Evolutionary conservation across 2,329 filamentous ascomycete genomes (phyloP).

Genomic region (Byssoonygena ceratinophila): DNA sequence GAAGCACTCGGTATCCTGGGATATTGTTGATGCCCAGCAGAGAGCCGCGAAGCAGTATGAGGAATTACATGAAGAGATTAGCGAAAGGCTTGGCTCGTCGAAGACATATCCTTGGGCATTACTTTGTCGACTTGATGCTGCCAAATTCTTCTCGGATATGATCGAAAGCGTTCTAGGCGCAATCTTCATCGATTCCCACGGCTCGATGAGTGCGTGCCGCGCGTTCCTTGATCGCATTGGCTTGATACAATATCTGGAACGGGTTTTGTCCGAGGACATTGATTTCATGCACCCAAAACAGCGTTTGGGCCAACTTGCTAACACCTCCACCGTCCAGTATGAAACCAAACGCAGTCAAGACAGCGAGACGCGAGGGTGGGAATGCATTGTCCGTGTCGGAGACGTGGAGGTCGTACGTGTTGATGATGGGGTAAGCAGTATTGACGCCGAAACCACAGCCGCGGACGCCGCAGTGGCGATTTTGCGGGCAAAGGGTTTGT

Average conservation of each 20-base stretch:
- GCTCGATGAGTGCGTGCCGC: slow-evolving; percentile 50
- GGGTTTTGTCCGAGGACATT: slow-evolving; percentile 49
- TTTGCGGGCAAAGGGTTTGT: slow-evolving; percentile 13
- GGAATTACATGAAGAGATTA: slow-evolving; percentile 41
- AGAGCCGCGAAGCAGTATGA: slow-evolving; percentile 39
- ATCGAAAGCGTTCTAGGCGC: slow-evolving; percentile 73
- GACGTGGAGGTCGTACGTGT: slow-evolving; percentile 39
- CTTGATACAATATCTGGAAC: slow-evolving; percentile 51
- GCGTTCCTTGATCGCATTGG: slow-evolving; percentile 53
- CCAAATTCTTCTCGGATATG: slow-evolving; percentile 75
- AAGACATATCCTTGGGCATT: slow-evolving; percentile 64
- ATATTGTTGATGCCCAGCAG: slow-evolving; percentile 42
- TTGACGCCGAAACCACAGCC: slow-evolving; percentile 48
- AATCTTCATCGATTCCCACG: slow-evolving; percentile 66
- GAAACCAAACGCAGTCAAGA: slow-evolving; percentile 17
- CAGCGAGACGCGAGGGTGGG: slow-evolving; percentile 14
- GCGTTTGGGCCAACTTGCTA: slow-evolving; percentile 51
- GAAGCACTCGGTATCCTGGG: slow-evolving; percentile 42
- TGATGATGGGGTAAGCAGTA: slow-evolving; percentile 37
- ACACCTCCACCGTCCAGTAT: slow-evolving; percentile 47
- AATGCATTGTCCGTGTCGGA: slow-evolving; percentile 44
- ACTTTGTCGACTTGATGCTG: slow-evolving; percentile 53
- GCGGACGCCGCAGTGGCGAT: slow-evolving; percentile 43
- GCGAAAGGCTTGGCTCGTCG: slow-evolving; percentile 41
- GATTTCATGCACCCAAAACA: slow-evolving; percentile 55